Conservation (phyloP, 1,284 basidiomycete genomes). For the Apiotrichum brassicae region DNA sequence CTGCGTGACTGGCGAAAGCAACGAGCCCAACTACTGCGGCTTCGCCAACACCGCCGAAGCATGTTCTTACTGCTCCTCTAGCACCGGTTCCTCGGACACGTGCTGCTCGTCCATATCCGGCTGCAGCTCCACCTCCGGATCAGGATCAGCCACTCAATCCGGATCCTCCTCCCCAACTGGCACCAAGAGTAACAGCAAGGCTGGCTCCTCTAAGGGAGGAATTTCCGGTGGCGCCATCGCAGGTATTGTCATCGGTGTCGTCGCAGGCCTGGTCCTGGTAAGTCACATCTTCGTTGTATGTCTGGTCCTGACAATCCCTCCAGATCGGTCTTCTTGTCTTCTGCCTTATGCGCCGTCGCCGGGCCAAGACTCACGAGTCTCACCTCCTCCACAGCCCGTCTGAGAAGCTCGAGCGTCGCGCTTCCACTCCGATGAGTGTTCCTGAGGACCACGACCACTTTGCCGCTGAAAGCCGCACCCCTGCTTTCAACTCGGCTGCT, state of each 20-base stretch:
- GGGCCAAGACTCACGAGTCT: background rate
- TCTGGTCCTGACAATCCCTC: background rate
- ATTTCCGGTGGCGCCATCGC: constrained; percentile 38
- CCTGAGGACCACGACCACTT: background rate
- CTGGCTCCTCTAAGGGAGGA: constrained; percentile 2
- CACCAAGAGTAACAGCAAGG: constrained; percentile 3
- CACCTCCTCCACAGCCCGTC: background rate
- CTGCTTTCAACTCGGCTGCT: background rate
- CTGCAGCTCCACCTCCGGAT: constrained; percentile 23
- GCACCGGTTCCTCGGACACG: constrained; percentile 23
- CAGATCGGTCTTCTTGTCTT: constrained; percentile 32
- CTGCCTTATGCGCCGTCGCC: constrained; percentile 22
- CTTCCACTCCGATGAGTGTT: background rate
- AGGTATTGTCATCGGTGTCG: background rate
- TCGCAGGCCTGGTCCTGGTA: constrained; percentile 34
- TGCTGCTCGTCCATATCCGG: constrained; percentile 22
- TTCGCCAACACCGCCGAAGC: constrained; percentile 44
- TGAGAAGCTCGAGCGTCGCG: constrained; percentile 7
- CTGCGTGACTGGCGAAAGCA: constrained; percentile 44
- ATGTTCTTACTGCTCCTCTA: constrained; percentile 45
- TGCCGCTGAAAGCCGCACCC: background rate
- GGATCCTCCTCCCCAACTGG: constrained; percentile 13
- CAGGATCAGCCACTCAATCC: too few relatives aligned
- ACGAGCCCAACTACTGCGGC: constrained; percentile 48
- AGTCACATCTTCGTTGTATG: too few relatives aligned